phyloP scores from a whole-genome alignment of 129 eudicot species.

The Silybum marianum region DNA sequence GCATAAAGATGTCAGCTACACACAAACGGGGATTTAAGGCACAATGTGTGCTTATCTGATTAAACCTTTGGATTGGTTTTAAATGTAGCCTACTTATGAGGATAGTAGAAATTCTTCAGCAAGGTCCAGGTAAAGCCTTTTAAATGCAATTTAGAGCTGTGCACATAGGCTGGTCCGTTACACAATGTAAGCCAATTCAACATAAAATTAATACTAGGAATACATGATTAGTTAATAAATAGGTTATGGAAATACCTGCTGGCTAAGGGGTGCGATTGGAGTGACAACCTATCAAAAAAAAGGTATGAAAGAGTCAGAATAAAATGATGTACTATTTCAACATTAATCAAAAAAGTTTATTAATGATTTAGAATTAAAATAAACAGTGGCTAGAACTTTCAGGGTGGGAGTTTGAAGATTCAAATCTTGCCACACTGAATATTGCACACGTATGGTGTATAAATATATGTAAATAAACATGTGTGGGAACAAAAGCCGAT shows the following conservation, averaged over 20 bases:
- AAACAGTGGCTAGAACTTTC: background rate
- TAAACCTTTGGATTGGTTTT: background rate
- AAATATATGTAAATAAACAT: slow-evolving; percentile 1
- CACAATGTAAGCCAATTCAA: background rate
- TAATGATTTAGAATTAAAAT: background rate
- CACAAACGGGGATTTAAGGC: background rate
- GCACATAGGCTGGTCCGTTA: background rate
- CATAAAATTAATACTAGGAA: slow-evolving; percentile 9
- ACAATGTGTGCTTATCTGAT: background rate
- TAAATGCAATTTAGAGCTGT: background rate
- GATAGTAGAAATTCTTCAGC: background rate
- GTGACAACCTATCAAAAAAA: slow-evolving; percentile 84
- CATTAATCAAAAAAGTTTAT: background rate
- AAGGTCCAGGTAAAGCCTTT: background rate
- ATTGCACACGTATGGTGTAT: background rate
- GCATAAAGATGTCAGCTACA: background rate
- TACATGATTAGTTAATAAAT: slow-evolving; percentile 12
- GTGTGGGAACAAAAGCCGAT: slow-evolving; percentile 22
- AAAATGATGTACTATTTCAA: background rate
- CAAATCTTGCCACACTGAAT: background rate
- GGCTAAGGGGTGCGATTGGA: slow-evolving; percentile 98
- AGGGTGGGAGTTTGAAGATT: background rate
- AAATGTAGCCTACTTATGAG: background rate
- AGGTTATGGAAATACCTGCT: slow-evolving; percentile 66
- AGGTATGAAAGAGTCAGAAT: slow-evolving; percentile 16